Percentiles rank a stretch among this genome's conserved stretches.
phyloP scores from a whole-genome alignment of 257 asterid species.

The Salvia miltiorrhiza region DNA sequence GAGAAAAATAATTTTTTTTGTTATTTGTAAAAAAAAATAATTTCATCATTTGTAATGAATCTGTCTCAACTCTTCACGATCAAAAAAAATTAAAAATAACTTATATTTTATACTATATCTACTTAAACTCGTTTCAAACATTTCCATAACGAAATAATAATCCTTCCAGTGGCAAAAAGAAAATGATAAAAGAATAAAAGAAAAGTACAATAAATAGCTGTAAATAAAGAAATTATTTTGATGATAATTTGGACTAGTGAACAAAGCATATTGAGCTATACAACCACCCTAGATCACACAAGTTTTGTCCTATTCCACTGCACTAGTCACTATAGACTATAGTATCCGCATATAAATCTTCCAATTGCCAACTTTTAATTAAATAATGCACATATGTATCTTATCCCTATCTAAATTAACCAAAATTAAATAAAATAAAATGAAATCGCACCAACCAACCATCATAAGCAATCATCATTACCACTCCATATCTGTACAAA shows the following conservation, averaged over 20 bases:
- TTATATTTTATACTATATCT: no score
- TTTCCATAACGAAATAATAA: no score
- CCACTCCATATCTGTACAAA: slow-evolving; percentile 19
- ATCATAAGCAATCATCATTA: slow-evolving; percentile 26
- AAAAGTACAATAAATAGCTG: not conserved
- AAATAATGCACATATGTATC: not conserved
- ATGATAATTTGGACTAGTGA: no score
- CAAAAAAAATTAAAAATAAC: no score
- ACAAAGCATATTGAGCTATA: not conserved
- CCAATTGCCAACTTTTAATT: not conserved
- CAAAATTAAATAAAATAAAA: not conserved
- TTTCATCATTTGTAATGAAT: no score
- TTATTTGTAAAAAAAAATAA: no score
- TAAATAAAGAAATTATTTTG: not conserved
- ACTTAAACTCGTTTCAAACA: no score
- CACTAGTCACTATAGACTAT: not conserved
- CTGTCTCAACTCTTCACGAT: no score
- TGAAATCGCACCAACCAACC: slow-evolving; percentile 18
- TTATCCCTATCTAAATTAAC: not conserved
- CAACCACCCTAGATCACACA: not conserved
- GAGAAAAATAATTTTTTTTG: no score
- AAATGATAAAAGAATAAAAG: not conserved
- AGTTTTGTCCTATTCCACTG: slow-evolving; percentile 21
- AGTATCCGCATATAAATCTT: slow-evolving; percentile 8
- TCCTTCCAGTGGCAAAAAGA: no score